Base-by-base conservation (phyloP, 208 protist species). In the Entamoeba dispar region DNA sequence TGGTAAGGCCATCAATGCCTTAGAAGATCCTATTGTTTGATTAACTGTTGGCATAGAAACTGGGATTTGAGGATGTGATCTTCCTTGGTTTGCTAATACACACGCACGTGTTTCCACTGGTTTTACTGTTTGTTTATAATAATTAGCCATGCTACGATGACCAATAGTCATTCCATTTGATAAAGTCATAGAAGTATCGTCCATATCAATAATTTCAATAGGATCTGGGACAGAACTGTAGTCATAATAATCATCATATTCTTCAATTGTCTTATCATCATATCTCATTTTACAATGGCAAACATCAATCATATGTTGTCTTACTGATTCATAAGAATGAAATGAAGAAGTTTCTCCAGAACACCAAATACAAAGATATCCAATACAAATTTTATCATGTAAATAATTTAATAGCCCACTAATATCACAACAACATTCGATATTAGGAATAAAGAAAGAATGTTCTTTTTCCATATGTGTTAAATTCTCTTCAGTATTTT, bases 401-500 rank as follows among this genome's bases (percentile, higher is more conserved):
- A 92, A 34, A 52, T 92, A 92, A 17, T 92, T 19, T 31, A 92
- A 10, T 34, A 92, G 38, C 3, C 91, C 91, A 52, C 55, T 50
- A 12, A 92, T 8, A 19, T 92, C 91, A 50, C 19, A 15, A 92
- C 43, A 31, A 92, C 50, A 50, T 55, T 92, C 91, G 4, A 92
- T 34, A 92, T 92, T 50, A 50, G 91, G 91, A 92, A 92, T 92
- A 34, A 92, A 92, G 91, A 92, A 92, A 2, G 43, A 57, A 31
- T 92, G 91, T 27, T 55, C 91, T 50, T 27, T 55, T 34, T 92
- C 50, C 91, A 92, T 92, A 51, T 92, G 91, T 7, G 4, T 38
- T 52, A 92, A 50, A 34, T 52, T 55, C 1, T 49, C 22, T 34
- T 92, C 91, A 57, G 31, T n/a, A 57, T 8, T 51, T 12, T 92